phyloP scores from a whole-genome alignment of 1,284 basidiomycete species.

The Schizopora paradoxa region DNA sequence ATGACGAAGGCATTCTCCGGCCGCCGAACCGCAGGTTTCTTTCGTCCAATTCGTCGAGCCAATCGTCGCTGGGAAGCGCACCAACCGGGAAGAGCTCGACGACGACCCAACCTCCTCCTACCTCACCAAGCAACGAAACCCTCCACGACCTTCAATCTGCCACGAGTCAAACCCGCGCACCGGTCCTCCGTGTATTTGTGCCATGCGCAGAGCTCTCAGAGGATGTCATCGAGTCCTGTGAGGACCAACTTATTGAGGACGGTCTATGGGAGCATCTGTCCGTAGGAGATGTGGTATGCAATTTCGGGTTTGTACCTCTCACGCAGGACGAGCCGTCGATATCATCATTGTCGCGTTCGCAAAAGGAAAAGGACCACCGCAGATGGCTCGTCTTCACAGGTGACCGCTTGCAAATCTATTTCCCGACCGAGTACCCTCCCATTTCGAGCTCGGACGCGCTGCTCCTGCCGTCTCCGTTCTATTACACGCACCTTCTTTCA shows the following conservation, averaged over 20 bases:
- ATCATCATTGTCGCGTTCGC: slow-evolving; percentile 18
- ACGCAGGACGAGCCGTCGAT: slow-evolving; percentile 23
- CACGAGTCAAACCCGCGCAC: slow-evolving; percentile 58
- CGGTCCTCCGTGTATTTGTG: slow-evolving; percentile 67
- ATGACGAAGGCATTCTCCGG: slow-evolving; percentile 33
- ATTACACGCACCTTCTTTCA: slow-evolving; percentile 53
- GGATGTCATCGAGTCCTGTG: slow-evolving; percentile 47
- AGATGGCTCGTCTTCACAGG: slow-evolving; percentile 70
- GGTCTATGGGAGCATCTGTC: slow-evolving; percentile 69
- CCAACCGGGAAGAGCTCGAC: slow-evolving; percentile 10
- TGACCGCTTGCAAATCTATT: slow-evolving; percentile 48
- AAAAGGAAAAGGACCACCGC: slow-evolving; percentile 24
- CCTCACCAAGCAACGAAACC: slow-evolving; percentile 33
- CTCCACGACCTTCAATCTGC: slow-evolving; percentile 61
- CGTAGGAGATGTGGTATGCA: slow-evolving; percentile 69
- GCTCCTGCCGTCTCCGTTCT: slow-evolving; percentile 63
- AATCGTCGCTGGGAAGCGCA: slow-evolving; percentile 31
- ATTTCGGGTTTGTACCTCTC: slow-evolving; percentile 65
- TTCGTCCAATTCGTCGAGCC: slow-evolving; percentile 39
- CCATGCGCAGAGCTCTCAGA: slow-evolving; percentile 55
- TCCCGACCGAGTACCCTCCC: slow-evolving; percentile 45
- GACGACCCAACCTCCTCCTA: slow-evolving; percentile 31
- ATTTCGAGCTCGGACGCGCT: slow-evolving; percentile 43
- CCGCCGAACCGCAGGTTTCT: slow-evolving; percentile 34
- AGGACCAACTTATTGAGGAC: slow-evolving; percentile 54